Evolutionary conservation across 2,329 filamentous ascomycete species (phyloP), one percentile per base, ranked within the genome.

Genomic region (Xylogone sp.): DNA sequence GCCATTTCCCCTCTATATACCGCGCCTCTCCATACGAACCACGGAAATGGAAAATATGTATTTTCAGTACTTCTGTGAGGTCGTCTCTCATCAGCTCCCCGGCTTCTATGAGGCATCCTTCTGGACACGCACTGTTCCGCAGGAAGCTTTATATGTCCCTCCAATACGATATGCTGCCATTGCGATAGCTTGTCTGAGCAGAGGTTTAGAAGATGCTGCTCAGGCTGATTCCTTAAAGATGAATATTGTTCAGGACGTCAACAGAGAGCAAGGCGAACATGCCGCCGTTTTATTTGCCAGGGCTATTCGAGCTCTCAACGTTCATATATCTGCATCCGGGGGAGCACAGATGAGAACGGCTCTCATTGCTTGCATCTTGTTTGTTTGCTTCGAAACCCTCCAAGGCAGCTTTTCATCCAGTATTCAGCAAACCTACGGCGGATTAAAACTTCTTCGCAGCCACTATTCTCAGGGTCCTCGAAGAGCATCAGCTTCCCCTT

Each of bases 91-190:
- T 42, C 82, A 85, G 60, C 70, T 88, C 9, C 83, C 83, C 0
- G 83, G 84, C 16, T 86, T 81, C 62, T 87, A 86, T 54, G 81
- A 86, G 60, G 76, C 76, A 19, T 70, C 75, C 2, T 87, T 87
- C 62, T 88, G 84, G 83, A 81, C 75, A 1, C 73, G 74, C 43
- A 74, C 77, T 16, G 82, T 87, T 4, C 65, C 86, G 10, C 79
- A 82, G 57, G 82, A 84, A 63, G 84, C 81, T 49, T 80, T 86
- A 54, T 71, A 72, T 3, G 77, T 84, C 57, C 68, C 75, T 7
- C 74, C 84, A 21, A 81, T 88, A 53, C 78, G 79, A 12, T 81
- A 87, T 62, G 81, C 83, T 12, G 81, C 86, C n/a, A 75, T 87
- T 24, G 84, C 84, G 3, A 71, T 88, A 3, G 84, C 82, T 16